Base-by-base conservation (phyloP, 768 basidiomycete species). In the Clavulina sp. region DNA sequence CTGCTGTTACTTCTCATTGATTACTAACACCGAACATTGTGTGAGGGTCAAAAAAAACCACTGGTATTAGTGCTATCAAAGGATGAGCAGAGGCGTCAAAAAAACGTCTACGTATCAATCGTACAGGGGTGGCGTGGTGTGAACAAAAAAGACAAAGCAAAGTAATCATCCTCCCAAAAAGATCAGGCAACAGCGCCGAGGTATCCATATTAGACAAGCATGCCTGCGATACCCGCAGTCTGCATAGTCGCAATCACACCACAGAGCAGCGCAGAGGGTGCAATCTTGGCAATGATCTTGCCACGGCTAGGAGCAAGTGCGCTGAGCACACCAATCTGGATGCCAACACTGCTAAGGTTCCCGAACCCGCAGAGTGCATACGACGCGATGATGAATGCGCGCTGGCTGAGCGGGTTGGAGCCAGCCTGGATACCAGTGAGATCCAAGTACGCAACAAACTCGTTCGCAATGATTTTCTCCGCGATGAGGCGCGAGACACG, bases 361-460 rank as follows among this genome's bases (percentile, higher is more conserved):
- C 85, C 85, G 60, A 93, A 93, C 6, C 91, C 91, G 64, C 87
- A 91, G 16, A 92, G 77, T 16, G 82, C 80, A 63, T 91, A 93
- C 31, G 81, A 78, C 13, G 82, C 78, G 58, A 92, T 89, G 49
- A 80, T 82, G 66, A 71, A 88, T 21, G 78, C 84, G 52, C 83
- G 84, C 29, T 65, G 70, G 21, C 78, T 78, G 48, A 89, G 73
- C 2, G 82, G 75, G 48, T 70, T 65, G 23, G 66, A 63, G 9
- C 16, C 13, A 1, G 66, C 65, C 55, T 78, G 70, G 49, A 86
- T 70, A 5, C 65, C 65, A 57, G 62, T 57, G 36, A 66, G 61
- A 30, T 71, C 70, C 24, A 65, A 53, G 66, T 89, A 89, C 3
- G 82, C 86, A 38, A 78, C 77, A 59, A 88, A 88, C 63, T 91